Conservation (phyloP, 805 yeast genomes). For the Ogataea nakhonphanomensis region DNA sequence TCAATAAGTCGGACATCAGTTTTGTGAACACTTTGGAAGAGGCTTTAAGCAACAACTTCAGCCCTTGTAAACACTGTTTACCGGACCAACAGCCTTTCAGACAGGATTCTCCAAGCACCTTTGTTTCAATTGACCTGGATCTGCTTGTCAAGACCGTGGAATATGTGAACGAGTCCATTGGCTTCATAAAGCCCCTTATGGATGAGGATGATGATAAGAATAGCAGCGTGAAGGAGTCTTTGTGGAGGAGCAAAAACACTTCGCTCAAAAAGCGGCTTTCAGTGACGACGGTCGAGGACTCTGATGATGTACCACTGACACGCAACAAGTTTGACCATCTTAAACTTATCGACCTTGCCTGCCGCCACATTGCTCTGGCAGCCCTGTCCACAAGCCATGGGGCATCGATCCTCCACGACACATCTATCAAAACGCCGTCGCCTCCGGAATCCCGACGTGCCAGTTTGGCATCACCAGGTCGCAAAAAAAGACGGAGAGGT, state of each 20-base stretch:
- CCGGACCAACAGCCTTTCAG: slow-evolving; percentile 36
- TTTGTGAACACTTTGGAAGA: slow-evolving; percentile 41
- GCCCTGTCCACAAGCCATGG: slow-evolving; percentile 39
- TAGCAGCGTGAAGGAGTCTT: slow-evolving; percentile 20
- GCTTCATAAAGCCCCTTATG: slow-evolving; percentile 51
- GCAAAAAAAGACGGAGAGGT: slow-evolving; percentile 61
- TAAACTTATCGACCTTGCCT: slow-evolving; percentile 69
- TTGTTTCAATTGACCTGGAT: slow-evolving; percentile 44
- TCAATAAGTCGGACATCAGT: slow-evolving; percentile 42
- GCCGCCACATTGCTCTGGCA: slow-evolving; percentile 79
- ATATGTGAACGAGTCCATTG: slow-evolving; percentile 53
- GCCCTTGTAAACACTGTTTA: slow-evolving; percentile 53
- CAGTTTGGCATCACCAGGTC: slow-evolving; percentile 21
- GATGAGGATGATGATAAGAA: slow-evolving; percentile 43
- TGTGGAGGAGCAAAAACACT: slow-evolving; percentile 13
- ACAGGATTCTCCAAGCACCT: slow-evolving; percentile 15
- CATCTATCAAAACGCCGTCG: slow-evolving; percentile 4
- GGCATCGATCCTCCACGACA: slow-evolving; percentile 12
- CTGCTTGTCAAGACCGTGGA: slow-evolving; percentile 49
- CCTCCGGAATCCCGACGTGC: slow-evolving; percentile 9
- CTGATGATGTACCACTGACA: slow-evolving; percentile 33
- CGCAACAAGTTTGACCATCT: slow-evolving; percentile 68
- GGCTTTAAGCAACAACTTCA: slow-evolving; percentile 44
- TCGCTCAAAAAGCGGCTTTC: slow-evolving; percentile 19
- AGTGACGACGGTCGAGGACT: slow-evolving; percentile 19